Evolutionary conservation across 1,284 basidiomycete species (phyloP), one percentile per base, ranked within the genome.

Genomic region (Pterulicium gracile): DNA sequence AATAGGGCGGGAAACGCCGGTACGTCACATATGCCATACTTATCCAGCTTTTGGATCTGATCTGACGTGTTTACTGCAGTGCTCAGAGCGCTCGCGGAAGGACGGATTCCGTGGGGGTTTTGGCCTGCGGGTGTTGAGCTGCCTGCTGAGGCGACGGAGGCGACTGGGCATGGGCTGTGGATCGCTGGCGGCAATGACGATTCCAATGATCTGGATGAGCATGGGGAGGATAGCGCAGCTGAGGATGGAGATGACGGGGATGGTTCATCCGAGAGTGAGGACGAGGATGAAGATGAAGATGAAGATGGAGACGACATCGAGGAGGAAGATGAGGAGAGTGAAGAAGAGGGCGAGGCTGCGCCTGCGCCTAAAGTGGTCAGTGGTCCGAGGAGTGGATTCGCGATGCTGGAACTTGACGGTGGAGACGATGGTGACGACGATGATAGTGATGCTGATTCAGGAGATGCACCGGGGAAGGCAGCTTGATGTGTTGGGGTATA

Each of bases 1-100:
- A 85, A 90, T 58, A 75, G 93, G 42, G 89, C 91, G 1, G 93
- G 90, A 15, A 93, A 95, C 58, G 75, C 80, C 18, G 84, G 88
- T 90, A 58, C 61, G 87, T 81, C 7, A 52, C 47, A 42, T 55
- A 59, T 23, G 53, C 48, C 14, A 50, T 7, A 24, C 43, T 44
- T 32, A 19, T 35, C 39, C 40, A 14, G 18, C 18, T 15, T 10
- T 44, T 27, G 22, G 3, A 44, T 13, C 40, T 36, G 47, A 32
- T 22, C 24, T 49, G 32, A 42, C 44, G 43, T 41, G 21, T 47
- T 42, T 22, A 40, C 22, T 24, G 14, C 44, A 88, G 89, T 94
- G 52, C 71, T 95, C 52, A 77, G 89, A 42, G 67, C 75, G 4
- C 66, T 92, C 18, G 84, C 89, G 0, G 88, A 94, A 61, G 85